These are phyloP conservation scores for Tulasnella sp. DNA, from an alignment of 768 basidiomycete species.

Conservation along the genomic window DNA sequence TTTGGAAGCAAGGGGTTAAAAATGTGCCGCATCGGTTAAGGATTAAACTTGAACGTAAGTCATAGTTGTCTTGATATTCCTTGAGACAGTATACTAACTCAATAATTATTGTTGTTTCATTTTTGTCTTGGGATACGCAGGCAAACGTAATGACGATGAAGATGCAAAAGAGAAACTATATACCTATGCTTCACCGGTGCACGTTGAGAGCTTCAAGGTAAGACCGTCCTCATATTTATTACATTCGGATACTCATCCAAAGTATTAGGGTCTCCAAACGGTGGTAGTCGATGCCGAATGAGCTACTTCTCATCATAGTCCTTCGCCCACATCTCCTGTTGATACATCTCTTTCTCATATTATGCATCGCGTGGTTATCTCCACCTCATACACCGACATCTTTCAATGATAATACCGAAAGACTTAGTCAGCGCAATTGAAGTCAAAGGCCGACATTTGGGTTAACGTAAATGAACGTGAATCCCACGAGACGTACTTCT, in stretches of 20 bases:
- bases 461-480: background rate
- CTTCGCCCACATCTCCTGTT: background rate
- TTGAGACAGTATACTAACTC: background rate
- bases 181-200: constrained; percentile 75
- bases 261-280: constrained; percentile 67
- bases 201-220: constrained; percentile 72
- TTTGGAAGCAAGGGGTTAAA: constrained; percentile 92
- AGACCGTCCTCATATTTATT: constrained; percentile 22
- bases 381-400: background rate
- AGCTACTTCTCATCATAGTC: constrained; percentile 17
- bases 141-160: constrained; percentile 98
- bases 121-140: constrained; percentile 33
- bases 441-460: no score
- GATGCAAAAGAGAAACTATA: constrained; percentile 96
- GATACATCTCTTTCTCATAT: background rate
- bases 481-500: background rate
- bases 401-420: no score
- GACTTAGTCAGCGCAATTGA: no score
- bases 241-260: constrained; percentile 14
- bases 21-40: constrained; percentile 83
- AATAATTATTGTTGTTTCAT: background rate
- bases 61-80: background rate
- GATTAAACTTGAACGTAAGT: constrained; percentile 85
- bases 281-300: constrained; percentile 71
- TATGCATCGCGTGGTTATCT: background rate